Percentiles rank a stretch among this genome's conserved stretches.
phyloP scores from a whole-genome alignment of 2,329 filamentous ascomycete species.

The Botrytis hyacinthi region DNA sequence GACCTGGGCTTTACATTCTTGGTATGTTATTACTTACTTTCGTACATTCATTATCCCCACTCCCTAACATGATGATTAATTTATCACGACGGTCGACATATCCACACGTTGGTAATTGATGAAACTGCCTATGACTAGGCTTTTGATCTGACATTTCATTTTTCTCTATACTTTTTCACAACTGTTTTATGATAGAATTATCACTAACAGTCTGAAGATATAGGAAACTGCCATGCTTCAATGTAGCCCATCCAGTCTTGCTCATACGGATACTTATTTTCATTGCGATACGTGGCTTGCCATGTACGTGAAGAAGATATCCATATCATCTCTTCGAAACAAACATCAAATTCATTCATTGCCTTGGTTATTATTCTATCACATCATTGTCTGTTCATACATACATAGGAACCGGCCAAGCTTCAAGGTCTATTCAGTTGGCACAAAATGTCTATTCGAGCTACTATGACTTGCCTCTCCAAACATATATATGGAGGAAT shows the following conservation, averaged over 20 bases:
- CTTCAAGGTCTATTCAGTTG: not conserved
- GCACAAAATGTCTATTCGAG: not conserved
- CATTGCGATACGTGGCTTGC: conserved; percentile 20
- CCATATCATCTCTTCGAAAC: not conserved
- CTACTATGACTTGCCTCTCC: not conserved
- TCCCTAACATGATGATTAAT: conserved; percentile 65
- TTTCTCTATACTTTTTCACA: not conserved
- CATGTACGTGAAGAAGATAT: conserved; percentile 21
- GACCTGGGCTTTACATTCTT: no score
- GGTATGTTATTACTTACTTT: conserved; percentile 25
- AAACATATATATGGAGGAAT: not conserved
- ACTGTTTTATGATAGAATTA: not conserved
- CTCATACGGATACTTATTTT: not conserved
- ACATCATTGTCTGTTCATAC: not conserved
- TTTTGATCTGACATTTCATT: conserved; percentile 39
- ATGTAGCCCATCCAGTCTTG: not conserved
- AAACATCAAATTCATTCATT: not conserved
- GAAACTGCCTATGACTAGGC: conserved; percentile 78
- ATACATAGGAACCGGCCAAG: no score
- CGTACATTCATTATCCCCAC: conserved; percentile 20
- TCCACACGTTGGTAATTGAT: conserved; percentile 67
- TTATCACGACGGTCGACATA: conserved; percentile 91
- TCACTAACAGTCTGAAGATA: not conserved
- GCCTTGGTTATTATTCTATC: not conserved
- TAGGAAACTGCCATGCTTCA: not conserved